Percentiles rank a stretch among this genome's conserved stretches.
These are phyloP conservation scores for Pinus tabuliformis DNA, from an alignment of 75 land plant species.

Conservation along the genomic window DNA sequence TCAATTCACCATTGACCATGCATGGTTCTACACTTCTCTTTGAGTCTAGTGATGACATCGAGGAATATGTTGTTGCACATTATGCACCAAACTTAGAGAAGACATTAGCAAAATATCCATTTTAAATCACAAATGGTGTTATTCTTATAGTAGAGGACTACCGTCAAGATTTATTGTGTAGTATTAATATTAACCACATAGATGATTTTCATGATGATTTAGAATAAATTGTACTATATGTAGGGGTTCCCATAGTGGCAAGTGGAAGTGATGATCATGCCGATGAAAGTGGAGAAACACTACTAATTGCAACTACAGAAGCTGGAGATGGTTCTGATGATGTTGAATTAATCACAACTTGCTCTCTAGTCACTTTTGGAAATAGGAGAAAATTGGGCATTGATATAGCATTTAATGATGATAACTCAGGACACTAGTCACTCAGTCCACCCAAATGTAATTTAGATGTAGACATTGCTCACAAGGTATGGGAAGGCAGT, in stretches of 20 bases:
- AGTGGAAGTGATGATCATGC: slow-evolving; percentile 13
- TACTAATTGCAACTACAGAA: not conserved
- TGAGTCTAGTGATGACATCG: too few species aligned
- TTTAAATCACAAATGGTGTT: too few species aligned
- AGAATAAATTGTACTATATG: slow-evolving; percentile 75
- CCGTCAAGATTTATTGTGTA: too few species aligned
- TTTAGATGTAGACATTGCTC: too few species aligned
- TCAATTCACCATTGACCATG: too few species aligned
- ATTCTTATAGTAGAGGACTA: too few species aligned
- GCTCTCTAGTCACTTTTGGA: slow-evolving; percentile 1
- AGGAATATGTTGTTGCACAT: too few species aligned
- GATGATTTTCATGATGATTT: slow-evolving; percentile 79
- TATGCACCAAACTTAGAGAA: too few species aligned
- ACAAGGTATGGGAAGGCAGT: too few species aligned
- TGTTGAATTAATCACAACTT: slow-evolving; percentile 12
- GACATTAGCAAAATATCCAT: too few species aligned
- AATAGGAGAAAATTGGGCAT: slow-evolving; percentile 42
- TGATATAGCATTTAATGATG: slow-evolving; percentile 9
- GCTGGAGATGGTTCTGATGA: slow-evolving; percentile 36
- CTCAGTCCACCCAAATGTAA: too few species aligned
- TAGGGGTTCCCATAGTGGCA: slow-evolving; percentile 38
- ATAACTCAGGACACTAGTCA: not conserved
- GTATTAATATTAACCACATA: slow-evolving; percentile 19
- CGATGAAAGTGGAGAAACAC: slow-evolving; percentile 23
- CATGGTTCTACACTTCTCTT: too few species aligned